These are phyloP conservation scores for Yamadazyma ubonensis DNA, from an alignment of 805 yeast genomes.

Conservation along the genomic window DNA sequence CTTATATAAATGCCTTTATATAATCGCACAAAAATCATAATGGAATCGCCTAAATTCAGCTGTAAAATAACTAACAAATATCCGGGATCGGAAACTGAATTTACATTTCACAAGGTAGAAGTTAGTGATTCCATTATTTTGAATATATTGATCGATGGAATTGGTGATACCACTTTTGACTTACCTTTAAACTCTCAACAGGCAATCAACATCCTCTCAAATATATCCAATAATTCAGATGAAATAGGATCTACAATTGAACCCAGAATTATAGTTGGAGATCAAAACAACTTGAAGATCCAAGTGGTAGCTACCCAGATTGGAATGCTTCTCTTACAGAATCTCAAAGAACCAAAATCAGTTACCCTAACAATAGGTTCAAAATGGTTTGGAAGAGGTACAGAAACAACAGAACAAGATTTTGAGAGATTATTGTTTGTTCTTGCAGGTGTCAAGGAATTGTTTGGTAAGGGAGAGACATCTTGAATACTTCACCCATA, in stretches of 20 bases:
- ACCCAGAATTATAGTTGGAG: slow-evolving; percentile 48
- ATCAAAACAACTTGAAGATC: slow-evolving; percentile 45
- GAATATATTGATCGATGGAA: slow-evolving; percentile 42
- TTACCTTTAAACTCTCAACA: slow-evolving; percentile 31
- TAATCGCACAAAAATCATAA: too few relatives aligned
- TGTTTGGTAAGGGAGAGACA: slow-evolving; percentile 3
- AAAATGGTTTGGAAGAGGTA: slow-evolving; percentile 44
- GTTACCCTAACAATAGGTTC: slow-evolving; percentile 47
- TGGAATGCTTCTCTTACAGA: slow-evolving; percentile 38
- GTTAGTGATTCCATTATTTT: slow-evolving; percentile 40
- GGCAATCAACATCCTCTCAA: slow-evolving; percentile 19
- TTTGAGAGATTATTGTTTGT: slow-evolving; percentile 48
- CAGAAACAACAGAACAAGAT: slow-evolving; percentile 30
- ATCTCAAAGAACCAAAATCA: slow-evolving; percentile 33
- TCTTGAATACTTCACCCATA: too few relatives aligned
- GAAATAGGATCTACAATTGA: slow-evolving; percentile 42
- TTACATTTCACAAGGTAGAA: slow-evolving; percentile 31
- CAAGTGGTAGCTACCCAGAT: slow-evolving; percentile 51
- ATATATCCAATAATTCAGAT: slow-evolving; percentile 15
- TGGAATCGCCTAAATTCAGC: slow-evolving; percentile 14
- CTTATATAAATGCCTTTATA: too few relatives aligned
- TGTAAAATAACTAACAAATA: too few relatives aligned
- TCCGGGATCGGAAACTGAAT: slow-evolving; percentile 12
- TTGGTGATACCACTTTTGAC: slow-evolving; percentile 52
- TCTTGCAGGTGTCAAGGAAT: slow-evolving; percentile 28